Conservation (phyloP, 2,329 filamentous ascomycete genomes). For the Cadophora sp. region DNA sequence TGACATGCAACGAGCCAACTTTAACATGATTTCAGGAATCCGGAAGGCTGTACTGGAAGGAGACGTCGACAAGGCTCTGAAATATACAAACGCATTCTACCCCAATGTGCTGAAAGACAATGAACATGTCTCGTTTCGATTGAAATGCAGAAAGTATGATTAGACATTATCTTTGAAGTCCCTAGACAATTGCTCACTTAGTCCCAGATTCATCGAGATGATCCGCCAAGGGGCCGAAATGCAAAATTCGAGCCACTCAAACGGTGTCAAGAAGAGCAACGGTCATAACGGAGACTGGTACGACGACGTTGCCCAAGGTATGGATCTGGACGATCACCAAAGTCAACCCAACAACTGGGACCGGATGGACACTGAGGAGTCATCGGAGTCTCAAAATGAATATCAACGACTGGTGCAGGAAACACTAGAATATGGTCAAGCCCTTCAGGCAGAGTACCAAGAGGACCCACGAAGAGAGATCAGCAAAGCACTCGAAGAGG, state of each 20-base stretch:
- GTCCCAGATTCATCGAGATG: constrained; percentile 81
- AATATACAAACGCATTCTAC: constrained; percentile 79
- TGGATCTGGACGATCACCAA: constrained; percentile 62
- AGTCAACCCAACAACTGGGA: constrained; percentile 52
- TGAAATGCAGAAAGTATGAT: constrained; percentile 77
- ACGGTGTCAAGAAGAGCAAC: constrained; percentile 48
- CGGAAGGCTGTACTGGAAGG: constrained; percentile 87
- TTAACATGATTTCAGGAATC: constrained; percentile 65
- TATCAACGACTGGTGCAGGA: constrained; percentile 63
- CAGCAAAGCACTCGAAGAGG: constrained; percentile 77
- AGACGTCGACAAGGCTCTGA: constrained; percentile 89
- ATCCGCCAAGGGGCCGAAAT: constrained; percentile 77
- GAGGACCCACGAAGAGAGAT: constrained; percentile 74
- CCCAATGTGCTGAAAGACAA: constrained; percentile 81
- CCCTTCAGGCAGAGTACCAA: constrained; percentile 78
- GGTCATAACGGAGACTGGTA: constrained; percentile 48
- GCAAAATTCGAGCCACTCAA: constrained; percentile 45
- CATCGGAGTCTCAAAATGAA: constrained; percentile 34
- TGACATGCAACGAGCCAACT: neutral
- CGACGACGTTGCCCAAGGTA: constrained; percentile 49
- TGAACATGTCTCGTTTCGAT: constrained; percentile 83
- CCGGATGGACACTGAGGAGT: constrained; percentile 60
- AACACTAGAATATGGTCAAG: constrained; percentile 80
- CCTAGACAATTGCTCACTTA: neutral
- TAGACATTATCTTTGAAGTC: neutral